Conservation (phyloP, 345 rosid genomes). For the Gossypium mustelinum region DNA sequence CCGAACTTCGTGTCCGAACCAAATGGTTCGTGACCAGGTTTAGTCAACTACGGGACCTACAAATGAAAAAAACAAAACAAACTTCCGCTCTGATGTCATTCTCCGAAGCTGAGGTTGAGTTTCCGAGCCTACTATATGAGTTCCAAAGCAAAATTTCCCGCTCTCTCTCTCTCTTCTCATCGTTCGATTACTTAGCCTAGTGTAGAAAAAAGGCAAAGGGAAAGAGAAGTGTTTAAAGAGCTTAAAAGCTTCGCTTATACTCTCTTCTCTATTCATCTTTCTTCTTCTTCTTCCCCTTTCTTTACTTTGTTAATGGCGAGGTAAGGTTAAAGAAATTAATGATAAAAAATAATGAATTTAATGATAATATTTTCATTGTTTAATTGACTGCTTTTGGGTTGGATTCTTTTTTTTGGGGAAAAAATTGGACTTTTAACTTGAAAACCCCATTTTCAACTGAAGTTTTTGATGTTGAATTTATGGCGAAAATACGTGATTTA, state of each 20-base stretch:
- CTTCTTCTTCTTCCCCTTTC: slow-evolving; percentile 5
- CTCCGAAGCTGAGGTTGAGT: slow-evolving; percentile 35
- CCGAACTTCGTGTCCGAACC: slow-evolving; percentile 29
- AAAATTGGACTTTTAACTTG: background rate
- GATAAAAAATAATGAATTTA: background rate
- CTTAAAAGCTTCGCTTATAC: slow-evolving; percentile 13
- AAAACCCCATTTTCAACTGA: background rate
- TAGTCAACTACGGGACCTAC: slow-evolving; percentile 35
- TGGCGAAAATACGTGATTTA: background rate
- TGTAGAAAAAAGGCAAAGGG: slow-evolving; percentile 24
- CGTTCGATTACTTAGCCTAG: slow-evolving; percentile 36
- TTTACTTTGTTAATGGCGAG: slow-evolving; percentile 31
- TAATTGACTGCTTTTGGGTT: no score
- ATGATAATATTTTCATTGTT: no score
- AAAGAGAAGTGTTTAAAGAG: no score
- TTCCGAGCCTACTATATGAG: slow-evolving; percentile 19
- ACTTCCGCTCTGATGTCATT: background rate
- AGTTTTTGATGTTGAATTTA: no score
- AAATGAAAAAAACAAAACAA: background rate
- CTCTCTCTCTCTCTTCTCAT: slow-evolving; percentile 23
- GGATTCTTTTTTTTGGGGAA: no score
- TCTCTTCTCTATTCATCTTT: background rate
- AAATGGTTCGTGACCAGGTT: slow-evolving; percentile 22
- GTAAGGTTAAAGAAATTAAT: slow-evolving; percentile 21
- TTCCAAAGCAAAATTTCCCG: slow-evolving; percentile 34